phyloP scores from a whole-genome alignment of 2,329 filamentous ascomycete genomes.

The Fusarium miscanthi region DNA sequence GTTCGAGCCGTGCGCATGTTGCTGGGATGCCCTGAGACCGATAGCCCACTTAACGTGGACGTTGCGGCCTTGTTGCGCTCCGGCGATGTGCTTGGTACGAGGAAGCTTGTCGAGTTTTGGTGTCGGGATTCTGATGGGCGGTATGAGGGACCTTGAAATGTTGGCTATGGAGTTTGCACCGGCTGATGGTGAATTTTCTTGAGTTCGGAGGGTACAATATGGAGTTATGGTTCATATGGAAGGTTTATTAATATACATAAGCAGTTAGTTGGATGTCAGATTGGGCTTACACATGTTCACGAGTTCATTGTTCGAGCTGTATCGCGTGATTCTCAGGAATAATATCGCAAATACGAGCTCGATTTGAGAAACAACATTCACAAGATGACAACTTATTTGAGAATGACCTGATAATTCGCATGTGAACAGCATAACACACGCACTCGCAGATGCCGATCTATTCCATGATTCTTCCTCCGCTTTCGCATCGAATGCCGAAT shows the following conservation, averaged over 20 bases:
- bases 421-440: neutral
- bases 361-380: neutral
- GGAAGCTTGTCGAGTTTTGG: constrained; percentile 78
- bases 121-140: constrained; percentile 56
- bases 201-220: neutral
- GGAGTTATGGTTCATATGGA: constrained; percentile 31
- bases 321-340: constrained; percentile 6
- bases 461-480: constrained; percentile 1
- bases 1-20: constrained; percentile 79
- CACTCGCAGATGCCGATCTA: constrained; percentile 10
- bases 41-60: constrained; percentile 83
- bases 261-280: constrained; percentile 1
- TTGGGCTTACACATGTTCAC: constrained; percentile 13
- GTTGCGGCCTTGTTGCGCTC: constrained; percentile 75
- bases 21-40: constrained; percentile 71
- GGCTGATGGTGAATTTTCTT: neutral
- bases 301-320: constrained; percentile 17
- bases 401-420: neutral
- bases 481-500: constrained; percentile 2
- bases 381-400: neutral
- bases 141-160: constrained; percentile 50
- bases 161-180: neutral
- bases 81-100: constrained; percentile 75
- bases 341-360: neutral
- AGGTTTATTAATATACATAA: constrained; percentile 2